A percentile compares a stretch with the other conserved stretches of the same genome.
These are phyloP conservation scores for Quercus glauca DNA, from an alignment of 306 rosid genomes.

Conservation along the genomic window DNA sequence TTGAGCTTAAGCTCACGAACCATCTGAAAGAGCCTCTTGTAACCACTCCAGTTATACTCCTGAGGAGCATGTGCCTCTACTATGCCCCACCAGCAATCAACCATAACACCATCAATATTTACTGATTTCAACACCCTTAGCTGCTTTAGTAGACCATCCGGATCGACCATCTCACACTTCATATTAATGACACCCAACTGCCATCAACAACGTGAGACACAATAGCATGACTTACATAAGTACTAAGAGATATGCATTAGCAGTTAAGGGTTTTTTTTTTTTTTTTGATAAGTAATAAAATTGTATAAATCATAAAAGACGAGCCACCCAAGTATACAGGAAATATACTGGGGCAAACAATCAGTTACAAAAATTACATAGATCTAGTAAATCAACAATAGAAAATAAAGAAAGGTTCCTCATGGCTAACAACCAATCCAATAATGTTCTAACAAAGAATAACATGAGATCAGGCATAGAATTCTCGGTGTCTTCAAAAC, in stretches of 20 bases:
- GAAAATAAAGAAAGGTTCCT: too few species aligned
- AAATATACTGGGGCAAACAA: too few species aligned
- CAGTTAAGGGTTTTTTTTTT: constrained; percentile 3
- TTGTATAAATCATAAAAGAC: too few species aligned
- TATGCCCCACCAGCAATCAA: constrained; percentile 99
- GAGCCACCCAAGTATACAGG: too few species aligned
- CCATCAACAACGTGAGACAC: constrained; percentile 26
- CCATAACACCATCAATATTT: constrained; percentile 81
- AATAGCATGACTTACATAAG: constrained; percentile 12
- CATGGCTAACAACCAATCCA: too few species aligned
- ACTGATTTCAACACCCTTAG: constrained; percentile 77
- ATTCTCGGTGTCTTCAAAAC: too few species aligned
- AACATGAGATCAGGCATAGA: too few species aligned
- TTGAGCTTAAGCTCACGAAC: constrained; percentile 79
- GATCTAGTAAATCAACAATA: too few species aligned
- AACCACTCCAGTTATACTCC: constrained; percentile 98
- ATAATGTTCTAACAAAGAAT: too few species aligned
- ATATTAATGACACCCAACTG: constrained; percentile 90
- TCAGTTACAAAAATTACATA: too few species aligned
- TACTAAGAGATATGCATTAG: constrained; percentile 14
- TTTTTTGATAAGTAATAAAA: too few species aligned
- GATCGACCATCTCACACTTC: constrained; percentile 94
- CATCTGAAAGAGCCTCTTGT: constrained; percentile 91
- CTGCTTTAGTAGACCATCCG: constrained; percentile 83
- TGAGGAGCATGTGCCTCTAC: constrained; percentile 94